phyloP scores from a whole-genome alignment of 306 rosid genomes.

The Begonia fuchsioides region DNA sequence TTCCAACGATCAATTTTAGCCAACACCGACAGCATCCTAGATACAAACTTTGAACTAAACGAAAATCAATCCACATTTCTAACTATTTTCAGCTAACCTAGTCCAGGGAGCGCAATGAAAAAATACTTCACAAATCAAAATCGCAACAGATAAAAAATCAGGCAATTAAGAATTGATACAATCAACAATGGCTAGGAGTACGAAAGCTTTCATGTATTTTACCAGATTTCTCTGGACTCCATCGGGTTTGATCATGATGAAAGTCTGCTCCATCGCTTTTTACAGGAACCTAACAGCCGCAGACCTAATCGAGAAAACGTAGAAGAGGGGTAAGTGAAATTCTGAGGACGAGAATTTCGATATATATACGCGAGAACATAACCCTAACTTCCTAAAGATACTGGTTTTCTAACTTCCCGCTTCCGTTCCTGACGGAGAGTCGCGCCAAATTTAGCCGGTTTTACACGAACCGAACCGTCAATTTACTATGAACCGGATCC shows the following conservation, averaged over 20 bases:
- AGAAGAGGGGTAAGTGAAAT: not conserved
- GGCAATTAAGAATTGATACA: not conserved
- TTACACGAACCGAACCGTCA: no score
- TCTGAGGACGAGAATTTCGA: not conserved
- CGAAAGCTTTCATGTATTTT: not conserved
- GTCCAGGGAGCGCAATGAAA: not conserved
- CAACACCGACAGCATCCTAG: no score
- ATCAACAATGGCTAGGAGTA: not conserved
- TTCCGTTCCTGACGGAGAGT: no score
- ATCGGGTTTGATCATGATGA: slow-evolving; percentile 13
- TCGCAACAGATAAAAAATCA: no score
- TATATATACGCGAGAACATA: not conserved
- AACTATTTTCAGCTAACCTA: not conserved
- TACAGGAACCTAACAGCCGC: not conserved
- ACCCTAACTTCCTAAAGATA: not conserved
- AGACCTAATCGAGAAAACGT: not conserved
- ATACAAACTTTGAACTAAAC: no score
- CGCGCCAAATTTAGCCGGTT: no score
- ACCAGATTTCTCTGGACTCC: slow-evolving; percentile 12
- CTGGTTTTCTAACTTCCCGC: no score
- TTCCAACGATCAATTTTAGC: no score
- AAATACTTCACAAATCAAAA: not conserved
- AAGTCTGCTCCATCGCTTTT: slow-evolving; percentile 8
- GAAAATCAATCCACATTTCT: no score
- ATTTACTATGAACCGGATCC: no score